A percentile compares a stretch with the other conserved stretches of the same genome.
These are phyloP conservation scores for Phytophthora crassamura DNA, from an alignment of 352 stramenopile genomes.

Conservation along the genomic window DNA sequence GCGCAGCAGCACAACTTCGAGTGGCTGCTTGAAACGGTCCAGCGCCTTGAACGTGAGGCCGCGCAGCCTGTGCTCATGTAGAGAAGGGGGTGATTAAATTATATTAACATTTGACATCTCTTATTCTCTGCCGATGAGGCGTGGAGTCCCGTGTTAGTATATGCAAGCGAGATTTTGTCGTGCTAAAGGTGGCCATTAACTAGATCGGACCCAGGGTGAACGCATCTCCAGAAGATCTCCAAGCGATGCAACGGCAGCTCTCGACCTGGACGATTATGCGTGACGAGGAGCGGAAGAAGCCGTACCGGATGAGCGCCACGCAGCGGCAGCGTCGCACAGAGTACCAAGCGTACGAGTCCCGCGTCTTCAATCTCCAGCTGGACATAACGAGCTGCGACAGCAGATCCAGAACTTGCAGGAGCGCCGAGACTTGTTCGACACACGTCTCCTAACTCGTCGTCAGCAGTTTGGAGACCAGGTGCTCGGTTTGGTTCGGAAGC, in stretches of 20 bases:
- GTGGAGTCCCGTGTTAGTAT: too few relatives aligned
- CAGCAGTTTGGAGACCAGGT: too few relatives aligned
- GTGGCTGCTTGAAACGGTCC: slow-evolving; percentile 73
- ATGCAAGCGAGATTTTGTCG: too few relatives aligned
- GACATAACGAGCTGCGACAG: slow-evolving; percentile 42
- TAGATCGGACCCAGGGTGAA: too few relatives aligned
- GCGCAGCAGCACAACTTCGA: slow-evolving; percentile 72
- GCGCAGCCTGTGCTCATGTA: slow-evolving; percentile 33
- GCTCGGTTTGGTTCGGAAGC: too few relatives aligned
- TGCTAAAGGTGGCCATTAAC: too few relatives aligned
- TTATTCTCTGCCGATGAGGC: too few relatives aligned
- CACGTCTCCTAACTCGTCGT: background rate
- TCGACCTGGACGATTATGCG: slow-evolving; percentile 11
- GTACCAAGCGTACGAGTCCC: slow-evolving; percentile 23
- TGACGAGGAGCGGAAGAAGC: slow-evolving; percentile 27
- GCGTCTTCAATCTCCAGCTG: slow-evolving; percentile 33
- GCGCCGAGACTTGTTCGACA: background rate
- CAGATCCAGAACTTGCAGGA: slow-evolving; percentile 32
- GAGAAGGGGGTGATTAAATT: too few relatives aligned
- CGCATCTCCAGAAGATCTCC: too few relatives aligned
- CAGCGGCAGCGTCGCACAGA: slow-evolving; percentile 24
- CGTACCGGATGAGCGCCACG: slow-evolving; percentile 32
- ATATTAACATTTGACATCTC: too few relatives aligned
- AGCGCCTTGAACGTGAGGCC: slow-evolving; percentile 56
- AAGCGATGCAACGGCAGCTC: too few relatives aligned